Evolutionary conservation across 2,329 filamentous ascomycete species (phyloP), one percentile per base, ranked within the genome.

Genomic region (Colletotrichum costaricense): DNA sequence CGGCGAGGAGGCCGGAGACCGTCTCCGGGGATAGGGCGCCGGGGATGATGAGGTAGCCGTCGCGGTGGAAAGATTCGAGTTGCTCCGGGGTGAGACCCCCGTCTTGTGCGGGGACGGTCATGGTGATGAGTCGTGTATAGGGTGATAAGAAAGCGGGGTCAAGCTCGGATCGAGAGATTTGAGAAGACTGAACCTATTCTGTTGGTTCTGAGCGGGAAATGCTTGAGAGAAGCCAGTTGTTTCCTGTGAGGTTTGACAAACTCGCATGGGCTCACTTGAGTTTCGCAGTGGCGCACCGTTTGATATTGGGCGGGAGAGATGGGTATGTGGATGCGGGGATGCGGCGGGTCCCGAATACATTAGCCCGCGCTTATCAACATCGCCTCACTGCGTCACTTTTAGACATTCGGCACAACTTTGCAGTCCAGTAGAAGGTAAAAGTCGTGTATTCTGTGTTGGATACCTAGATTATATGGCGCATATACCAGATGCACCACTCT

Each of bases 41-140:
- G 1, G 94, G 94, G 78, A 99, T 89, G 78, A 98, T 89, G 74
- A 98, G 92, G 85, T 97, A 98, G 84, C 97, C 97, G 85, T 98
- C 94, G 63, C 90, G 86, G 77, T 93, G 82, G 87, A 97, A 98
- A 79, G 88, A 86, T 62, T 88, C 81, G 59, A 97, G 85, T 80
- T 98, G 95, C 38, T 89, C 87, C 56, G 91, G 82, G 19, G 92
- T 93, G 71, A 98, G 93, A 69, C 93, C 93, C 28, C 76, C 78
- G 68, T 79, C 70, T 22, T 69, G 70, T 24, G 70, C 52, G 14
- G 60, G 38, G 24, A 62, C 30, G 3, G 72, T 46, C 69, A 73
- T 74, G 19, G 3, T 35, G 35, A 57, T n/a, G 7, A 54, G 42
- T 30, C 24, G 35, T 8, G 26, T 19, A 19, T 16, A 56, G 54